Base-by-base conservation (phyloP, 768 basidiomycete genomes). In the Boletus rubescentipes region DNA sequence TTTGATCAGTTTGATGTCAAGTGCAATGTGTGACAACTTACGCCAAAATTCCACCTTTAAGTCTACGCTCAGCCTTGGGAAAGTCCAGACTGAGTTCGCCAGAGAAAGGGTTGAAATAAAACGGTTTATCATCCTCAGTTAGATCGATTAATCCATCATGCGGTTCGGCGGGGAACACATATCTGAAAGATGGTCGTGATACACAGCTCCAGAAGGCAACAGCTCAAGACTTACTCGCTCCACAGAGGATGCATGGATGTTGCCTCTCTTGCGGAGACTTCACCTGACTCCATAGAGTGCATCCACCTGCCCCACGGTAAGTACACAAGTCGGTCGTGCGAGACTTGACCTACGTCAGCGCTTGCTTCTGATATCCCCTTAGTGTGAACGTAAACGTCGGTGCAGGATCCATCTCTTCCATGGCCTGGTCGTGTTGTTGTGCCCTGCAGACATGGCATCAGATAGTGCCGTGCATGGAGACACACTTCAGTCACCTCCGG, bases 321-420 rank as follows among this genome's bases (percentile, higher is more conserved):
- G 36, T 38, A 47, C 12, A 38, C 9, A 20, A 9, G 32, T 32
- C 37, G 3, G 12, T 5, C 4, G n/a, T 40, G 26, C 29, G 29
- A 46, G 9, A 15, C 23, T 35, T 14, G 18, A 69, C 84, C 43
- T 49, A 91, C 86, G 75, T 75, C 42, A 98, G 74, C 0, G 94
- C 96, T 70, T 98, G 96, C 65, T 93, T 96, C 66, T 98, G 96
- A 71, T 98, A 98, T 35, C 84, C 85, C 42, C 92, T 82, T 26
- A 96, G 72, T 3, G 77, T 84, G 34, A 95, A 72, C 1, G 80
- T 78, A 67, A 98, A 98, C 1, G 88, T 82, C 2, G 82, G 75
- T 0, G 85, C 75, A 7, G 94, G 91, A 31, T 94, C 86, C 85
- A 91, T 93, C 68, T 86, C 88, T 18, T 77, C 80, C 76, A 98